Evolutionary conservation across 352 stramenopile genomes (phyloP).

Genomic region (Globisporangium camurandrum): DNA sequence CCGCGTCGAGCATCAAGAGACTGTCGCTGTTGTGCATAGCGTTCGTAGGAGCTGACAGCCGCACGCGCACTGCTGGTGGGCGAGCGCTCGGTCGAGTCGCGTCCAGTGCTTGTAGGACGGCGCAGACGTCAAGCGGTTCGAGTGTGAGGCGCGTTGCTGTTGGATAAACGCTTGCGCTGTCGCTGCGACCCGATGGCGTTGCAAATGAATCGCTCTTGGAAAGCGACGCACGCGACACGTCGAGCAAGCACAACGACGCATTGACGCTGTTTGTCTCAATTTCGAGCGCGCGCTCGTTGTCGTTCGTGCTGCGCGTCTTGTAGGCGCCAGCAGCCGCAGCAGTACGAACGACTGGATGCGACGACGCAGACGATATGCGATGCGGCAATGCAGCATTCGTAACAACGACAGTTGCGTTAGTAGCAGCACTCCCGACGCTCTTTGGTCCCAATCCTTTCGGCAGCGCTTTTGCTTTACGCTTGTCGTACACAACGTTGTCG

Average conservation of each 20-base stretch:
- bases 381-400: conserved; percentile 6
- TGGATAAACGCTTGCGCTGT: conserved; percentile 14
- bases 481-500: conserved; percentile 15
- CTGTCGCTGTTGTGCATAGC: not conserved
- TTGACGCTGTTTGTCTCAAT: conserved; percentile 10
- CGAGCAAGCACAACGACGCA: conserved; percentile 21
- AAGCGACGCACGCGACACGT: conserved; percentile 18
- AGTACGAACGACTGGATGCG: conserved; percentile 11
- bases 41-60: too few relatives aligned
- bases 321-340: conserved; percentile 12
- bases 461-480: conserved; percentile 28
- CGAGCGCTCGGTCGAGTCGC: conserved; percentile 18
- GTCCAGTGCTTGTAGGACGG: conserved; percentile 36
- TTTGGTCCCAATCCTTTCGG: conserved; percentile 18
- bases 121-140: conserved; percentile 27
- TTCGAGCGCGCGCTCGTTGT: conserved; percentile 26
- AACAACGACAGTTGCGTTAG: conserved; percentile 12
- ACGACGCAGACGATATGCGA: conserved; percentile 8
- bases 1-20: conserved; percentile 12
- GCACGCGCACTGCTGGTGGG: not conserved
- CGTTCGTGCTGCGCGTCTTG: conserved; percentile 25
- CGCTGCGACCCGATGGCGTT: conserved; percentile 8
- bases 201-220: too few relatives aligned
- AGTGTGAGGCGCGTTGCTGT: conserved; percentile 40
- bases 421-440: conserved; percentile 8